Evolutionary conservation across 108 stramenopile genomes (phyloP).

Genomic region (Discostella stelligeroides): DNA sequence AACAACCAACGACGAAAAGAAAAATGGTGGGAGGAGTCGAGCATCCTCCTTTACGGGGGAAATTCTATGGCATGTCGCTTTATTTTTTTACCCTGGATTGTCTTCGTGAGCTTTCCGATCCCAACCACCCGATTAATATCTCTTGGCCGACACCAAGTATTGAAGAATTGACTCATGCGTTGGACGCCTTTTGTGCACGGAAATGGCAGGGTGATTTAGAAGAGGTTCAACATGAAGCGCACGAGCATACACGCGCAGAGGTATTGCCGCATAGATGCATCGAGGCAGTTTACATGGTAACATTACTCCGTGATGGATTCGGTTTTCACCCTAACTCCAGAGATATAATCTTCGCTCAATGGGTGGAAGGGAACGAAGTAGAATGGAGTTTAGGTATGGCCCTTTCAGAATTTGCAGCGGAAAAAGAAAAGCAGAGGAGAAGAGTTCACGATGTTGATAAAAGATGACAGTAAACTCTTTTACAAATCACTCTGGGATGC

Average conservation of each 20-base stretch:
- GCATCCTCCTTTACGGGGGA: constrained; percentile 83
- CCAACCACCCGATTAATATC: constrained; percentile 61
- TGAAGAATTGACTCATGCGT: constrained; percentile 75
- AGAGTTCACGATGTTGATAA: not conserved
- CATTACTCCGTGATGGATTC: constrained; percentile 87
- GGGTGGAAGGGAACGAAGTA: constrained; percentile 87
- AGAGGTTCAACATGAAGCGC: constrained; percentile 63
- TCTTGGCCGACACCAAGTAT: constrained; percentile 89
- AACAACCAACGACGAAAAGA: constrained; percentile 25
- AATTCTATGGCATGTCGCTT: constrained; percentile 91
- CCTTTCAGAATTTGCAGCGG: constrained; percentile 55
- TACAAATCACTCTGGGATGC: constrained; percentile 21
- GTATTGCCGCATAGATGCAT: constrained; percentile 86
- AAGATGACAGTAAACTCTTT: not conserved
- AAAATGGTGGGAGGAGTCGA: constrained; percentile 77
- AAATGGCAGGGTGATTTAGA: constrained; percentile 83
- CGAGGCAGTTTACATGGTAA: constrained; percentile 90
- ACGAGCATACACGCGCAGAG: constrained; percentile 73
- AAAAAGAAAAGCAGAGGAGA: constrained; percentile 21
- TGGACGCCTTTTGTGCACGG: constrained; percentile 80
- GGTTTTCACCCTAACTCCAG: constrained; percentile 80
- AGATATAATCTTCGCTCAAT: constrained; percentile 86
- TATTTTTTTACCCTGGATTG: constrained; percentile 93
- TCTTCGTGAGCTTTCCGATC: constrained; percentile 76
- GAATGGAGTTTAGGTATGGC: constrained; percentile 92